phyloP scores from a whole-genome alignment of 495 filamentous ascomycete species.

The Hypoxylon perforatum region DNA sequence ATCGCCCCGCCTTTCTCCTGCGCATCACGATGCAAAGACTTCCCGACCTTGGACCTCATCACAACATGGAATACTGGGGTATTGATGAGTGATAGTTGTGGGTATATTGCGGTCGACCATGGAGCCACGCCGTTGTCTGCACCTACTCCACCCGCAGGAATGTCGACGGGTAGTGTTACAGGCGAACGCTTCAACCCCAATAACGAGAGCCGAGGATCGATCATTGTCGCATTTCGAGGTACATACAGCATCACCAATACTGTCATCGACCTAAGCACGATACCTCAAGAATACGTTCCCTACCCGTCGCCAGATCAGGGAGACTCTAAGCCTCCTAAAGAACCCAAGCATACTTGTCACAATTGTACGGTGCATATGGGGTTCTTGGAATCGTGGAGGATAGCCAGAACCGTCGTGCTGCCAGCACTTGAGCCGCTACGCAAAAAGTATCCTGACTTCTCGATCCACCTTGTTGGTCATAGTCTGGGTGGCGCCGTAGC shows the following conservation, averaged over 20 bases:
- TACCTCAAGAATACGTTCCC: conserved; percentile 89
- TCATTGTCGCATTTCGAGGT: conserved; percentile 93
- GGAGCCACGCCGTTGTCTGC: conserved; percentile 55
- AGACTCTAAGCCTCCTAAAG: conserved; percentile 37
- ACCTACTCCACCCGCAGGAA: conserved; percentile 38
- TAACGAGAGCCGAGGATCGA: conserved; percentile 48
- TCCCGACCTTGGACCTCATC: conserved; percentile 79
- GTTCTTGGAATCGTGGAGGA: conserved; percentile 85
- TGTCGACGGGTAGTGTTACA: neutral
- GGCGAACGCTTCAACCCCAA: neutral
- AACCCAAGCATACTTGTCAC: conserved; percentile 63
- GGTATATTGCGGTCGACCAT: conserved; percentile 90
- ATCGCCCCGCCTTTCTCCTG: conserved; percentile 85
- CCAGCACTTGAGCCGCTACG: conserved; percentile 65
- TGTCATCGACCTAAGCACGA: conserved; percentile 84
- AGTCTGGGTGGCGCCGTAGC: conserved; percentile 94
- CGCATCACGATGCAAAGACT: conserved; percentile 83
- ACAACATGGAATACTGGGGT: conserved; percentile 91
- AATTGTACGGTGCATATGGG: conserved; percentile 94
- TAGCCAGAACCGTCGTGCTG: conserved; percentile 72
- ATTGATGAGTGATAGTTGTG: conserved; percentile 89
- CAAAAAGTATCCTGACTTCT: conserved; percentile 72
- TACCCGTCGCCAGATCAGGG: conserved; percentile 70
- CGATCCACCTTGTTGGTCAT: conserved; percentile 84
- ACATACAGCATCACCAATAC: conserved; percentile 94